Conservation (phyloP, 1,284 basidiomycete genomes). For the Heliocybe sulcata region DNA sequence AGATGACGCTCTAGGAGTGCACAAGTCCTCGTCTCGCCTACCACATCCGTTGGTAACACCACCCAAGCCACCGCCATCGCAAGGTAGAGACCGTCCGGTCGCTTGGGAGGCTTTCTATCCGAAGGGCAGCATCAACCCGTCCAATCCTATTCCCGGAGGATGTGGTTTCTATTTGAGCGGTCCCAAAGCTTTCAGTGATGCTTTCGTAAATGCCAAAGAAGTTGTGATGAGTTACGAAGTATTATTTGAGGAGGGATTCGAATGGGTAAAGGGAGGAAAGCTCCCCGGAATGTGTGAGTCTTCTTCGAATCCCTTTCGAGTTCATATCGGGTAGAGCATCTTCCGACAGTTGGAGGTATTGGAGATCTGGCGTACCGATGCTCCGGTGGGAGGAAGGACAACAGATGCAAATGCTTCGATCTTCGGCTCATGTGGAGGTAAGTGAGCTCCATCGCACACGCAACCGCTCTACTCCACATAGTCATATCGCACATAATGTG, state of each 20-base stretch:
- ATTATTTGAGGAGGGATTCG: conserved; percentile 48
- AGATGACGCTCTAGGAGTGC: conserved; percentile 37
- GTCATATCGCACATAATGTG: neutral
- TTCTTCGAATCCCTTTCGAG: neutral
- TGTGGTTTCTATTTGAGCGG: conserved; percentile 56
- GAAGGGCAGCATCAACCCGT: conserved; percentile 53
- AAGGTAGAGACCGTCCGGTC: conserved; percentile 19
- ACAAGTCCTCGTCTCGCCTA: conserved; percentile 33
- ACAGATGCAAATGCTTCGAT: conserved; percentile 54
- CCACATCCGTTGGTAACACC: conserved; percentile 33
- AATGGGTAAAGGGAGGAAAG: conserved; percentile 59
- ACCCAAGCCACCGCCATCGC: conserved; percentile 11
- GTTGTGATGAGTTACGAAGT: conserved; percentile 50
- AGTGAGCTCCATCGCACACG: conserved; percentile 6
- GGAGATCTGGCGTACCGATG: conserved; percentile 52
- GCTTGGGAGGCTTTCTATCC: conserved; percentile 60
- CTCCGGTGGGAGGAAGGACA: conserved; percentile 47
- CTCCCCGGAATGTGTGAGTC: conserved; percentile 55
- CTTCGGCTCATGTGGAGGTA: conserved; percentile 62
- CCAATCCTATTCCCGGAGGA: conserved; percentile 40
- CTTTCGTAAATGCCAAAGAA: conserved; percentile 30
- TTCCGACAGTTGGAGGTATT: conserved; percentile 40
- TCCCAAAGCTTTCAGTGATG: conserved; percentile 31
- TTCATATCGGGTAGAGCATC: neutral
- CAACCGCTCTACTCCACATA: neutral